Conservation (phyloP, 495 filamentous ascomycete species). For the Diplogelasinospora grovesii region DNA sequence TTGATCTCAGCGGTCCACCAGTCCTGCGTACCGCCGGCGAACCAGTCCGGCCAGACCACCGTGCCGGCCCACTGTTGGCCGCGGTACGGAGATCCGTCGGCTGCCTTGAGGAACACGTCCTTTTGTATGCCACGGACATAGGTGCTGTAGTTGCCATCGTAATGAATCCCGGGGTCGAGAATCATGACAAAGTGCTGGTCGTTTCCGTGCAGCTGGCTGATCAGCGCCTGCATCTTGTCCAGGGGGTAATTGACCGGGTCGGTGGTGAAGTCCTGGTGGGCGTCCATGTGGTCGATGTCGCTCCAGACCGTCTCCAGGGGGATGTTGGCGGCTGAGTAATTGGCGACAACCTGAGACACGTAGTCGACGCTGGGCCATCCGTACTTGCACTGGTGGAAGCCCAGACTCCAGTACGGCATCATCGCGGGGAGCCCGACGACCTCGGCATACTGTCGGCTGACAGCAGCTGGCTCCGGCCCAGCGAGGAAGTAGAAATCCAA, state of each 20-base stretch:
- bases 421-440: conserved; percentile 64
- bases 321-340: conserved; percentile 69
- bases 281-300: conserved; percentile 78
- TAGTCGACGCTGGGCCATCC: conserved; percentile 68
- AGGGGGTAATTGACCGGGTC: conserved; percentile 66
- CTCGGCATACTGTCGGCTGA: conserved; percentile 67
- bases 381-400: conserved; percentile 82
- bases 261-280: conserved; percentile 57
- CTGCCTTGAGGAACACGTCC: conserved; percentile 57
- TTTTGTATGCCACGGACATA: conserved; percentile 56
- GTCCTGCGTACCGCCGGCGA: conserved; percentile 53
- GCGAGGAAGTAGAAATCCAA: conserved; percentile 82
- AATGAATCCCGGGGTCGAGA: conserved; percentile 75
- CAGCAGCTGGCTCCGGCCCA: conserved; percentile 65
- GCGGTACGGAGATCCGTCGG: conserved; percentile 60
- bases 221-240: conserved; percentile 56
- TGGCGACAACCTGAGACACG: conserved; percentile 69
- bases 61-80: conserved; percentile 83
- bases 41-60: conserved; percentile 83
- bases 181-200: conserved; percentile 78
- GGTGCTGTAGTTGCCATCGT: conserved; percentile 51
- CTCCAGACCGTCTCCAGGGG: conserved; percentile 90
- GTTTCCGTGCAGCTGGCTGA: conserved; percentile 62
- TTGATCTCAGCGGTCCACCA: conserved; percentile 75
- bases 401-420: conserved; percentile 82